Evolutionary conservation across 768 basidiomycete species (phyloP).

Genomic region (Lactarius sp.): DNA sequence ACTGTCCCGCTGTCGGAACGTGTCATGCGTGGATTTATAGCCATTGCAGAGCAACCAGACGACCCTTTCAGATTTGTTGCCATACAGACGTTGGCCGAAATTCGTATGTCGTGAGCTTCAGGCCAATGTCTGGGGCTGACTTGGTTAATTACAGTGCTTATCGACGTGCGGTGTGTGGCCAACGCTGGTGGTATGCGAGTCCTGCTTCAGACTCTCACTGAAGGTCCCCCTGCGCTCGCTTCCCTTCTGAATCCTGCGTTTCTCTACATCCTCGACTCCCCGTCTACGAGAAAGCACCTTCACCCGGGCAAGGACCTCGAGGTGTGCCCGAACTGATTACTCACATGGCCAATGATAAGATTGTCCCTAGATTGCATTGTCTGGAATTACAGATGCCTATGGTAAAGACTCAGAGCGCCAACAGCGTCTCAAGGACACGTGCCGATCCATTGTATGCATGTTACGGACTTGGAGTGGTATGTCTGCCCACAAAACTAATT

Average conservation of each 20-base stretch:
- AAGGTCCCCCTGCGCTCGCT: constrained; percentile 80
- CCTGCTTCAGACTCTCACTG: constrained; percentile 81
- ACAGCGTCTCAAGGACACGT: constrained; percentile 73
- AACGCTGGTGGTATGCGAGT: constrained; percentile 82
- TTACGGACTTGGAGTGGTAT: constrained; percentile 90
- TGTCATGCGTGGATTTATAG: constrained; percentile 84
- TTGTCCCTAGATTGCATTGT: constrained; percentile 66
- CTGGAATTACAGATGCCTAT: constrained; percentile 89
- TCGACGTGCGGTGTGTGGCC: constrained; percentile 80
- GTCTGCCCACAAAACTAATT: constrained; percentile 28
- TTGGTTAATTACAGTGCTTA: constrained; percentile 53
- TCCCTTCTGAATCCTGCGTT: constrained; percentile 77
- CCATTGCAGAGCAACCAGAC: constrained; percentile 88
- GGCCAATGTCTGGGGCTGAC: constrained; percentile 6
- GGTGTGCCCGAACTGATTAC: constrained; percentile 40
- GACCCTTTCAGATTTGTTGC: constrained; percentile 82
- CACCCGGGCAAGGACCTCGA: constrained; percentile 85
- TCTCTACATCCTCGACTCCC: constrained; percentile 79
- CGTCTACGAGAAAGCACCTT: constrained; percentile 72
- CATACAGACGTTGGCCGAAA: constrained; percentile 85
- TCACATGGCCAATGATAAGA: neutral
- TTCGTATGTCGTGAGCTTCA: constrained; percentile 44
- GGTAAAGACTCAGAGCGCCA: constrained; percentile 75
- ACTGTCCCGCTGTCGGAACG: constrained; percentile 63
- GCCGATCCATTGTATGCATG: constrained; percentile 76